Conservation (phyloP, 2,329 filamentous ascomycete species). For the Fusarium humuli region DNA sequence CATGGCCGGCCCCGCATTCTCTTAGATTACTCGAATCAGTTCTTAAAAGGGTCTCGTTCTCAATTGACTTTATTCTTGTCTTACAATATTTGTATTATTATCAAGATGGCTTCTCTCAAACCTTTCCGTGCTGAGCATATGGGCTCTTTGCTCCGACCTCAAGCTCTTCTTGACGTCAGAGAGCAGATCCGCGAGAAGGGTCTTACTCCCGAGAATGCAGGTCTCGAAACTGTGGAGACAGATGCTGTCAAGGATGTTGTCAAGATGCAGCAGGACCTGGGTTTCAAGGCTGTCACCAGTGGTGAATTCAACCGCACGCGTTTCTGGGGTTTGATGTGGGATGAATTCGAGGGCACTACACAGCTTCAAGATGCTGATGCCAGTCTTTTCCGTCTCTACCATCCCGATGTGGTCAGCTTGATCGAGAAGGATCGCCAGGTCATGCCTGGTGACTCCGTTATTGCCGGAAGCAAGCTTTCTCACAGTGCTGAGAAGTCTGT, state of each 20-base stretch:
- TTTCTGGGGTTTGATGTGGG: constrained; percentile 63
- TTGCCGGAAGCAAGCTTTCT: constrained; percentile 60
- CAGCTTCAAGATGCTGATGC: constrained; percentile 64
- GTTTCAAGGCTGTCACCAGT: constrained; percentile 74
- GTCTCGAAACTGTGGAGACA: constrained; percentile 71
- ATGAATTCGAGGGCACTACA: constrained; percentile 63
- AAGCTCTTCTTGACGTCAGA: constrained; percentile 53
- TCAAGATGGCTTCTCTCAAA: constrained; percentile 45
- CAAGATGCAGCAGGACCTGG: constrained; percentile 73
- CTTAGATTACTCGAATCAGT: neutral
- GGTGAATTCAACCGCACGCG: constrained; percentile 73
- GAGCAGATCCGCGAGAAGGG: constrained; percentile 49
- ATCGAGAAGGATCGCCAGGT: constrained; percentile 65
- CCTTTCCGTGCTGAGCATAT: constrained; percentile 83
- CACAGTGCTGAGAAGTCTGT: constrained; percentile 56
- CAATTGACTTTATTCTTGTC: neutral
- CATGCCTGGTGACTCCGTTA: constrained; percentile 68
- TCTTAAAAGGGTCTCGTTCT: neutral
- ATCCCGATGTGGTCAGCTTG: constrained; percentile 65
- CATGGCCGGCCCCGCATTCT: constrained; percentile 28
- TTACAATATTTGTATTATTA: neutral
- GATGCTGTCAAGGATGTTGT: constrained; percentile 66
- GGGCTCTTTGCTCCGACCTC: constrained; percentile 78
- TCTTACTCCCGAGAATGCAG: constrained; percentile 63
- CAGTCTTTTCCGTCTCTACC: constrained; percentile 65